Base-by-base conservation (phyloP, 106 monocot genomes). In the Xerophyta viscosa region DNA sequence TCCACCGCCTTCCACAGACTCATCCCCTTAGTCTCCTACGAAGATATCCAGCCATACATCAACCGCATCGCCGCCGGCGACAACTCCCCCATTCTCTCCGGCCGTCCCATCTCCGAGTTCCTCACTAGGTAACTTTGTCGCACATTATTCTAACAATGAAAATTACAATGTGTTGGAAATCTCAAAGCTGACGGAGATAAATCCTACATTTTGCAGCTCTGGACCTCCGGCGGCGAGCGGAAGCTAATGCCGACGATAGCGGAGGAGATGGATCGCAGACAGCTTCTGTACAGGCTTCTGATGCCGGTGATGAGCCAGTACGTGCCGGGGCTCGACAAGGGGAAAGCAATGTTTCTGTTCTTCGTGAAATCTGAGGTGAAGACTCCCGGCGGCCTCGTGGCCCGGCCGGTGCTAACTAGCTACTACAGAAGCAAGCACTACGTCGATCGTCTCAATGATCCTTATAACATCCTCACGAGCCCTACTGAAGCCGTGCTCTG, bases 361-460 rank as follows among this genome's bases (percentile, higher is more conserved):
- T 82, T 82, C 22, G 56, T 77, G n/a, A 82, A 82, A 46, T 52
- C 69, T 1, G 82, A 82, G 55, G 47, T 63, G 53, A 20, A 42
- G 41, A 72, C 76, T 0, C 59, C 59, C n/a, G 61, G 68, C 10
- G 72, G 72, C 14, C 39, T 69, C 8, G 59, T 56, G 1, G 82
- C 77, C 19, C 54, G 77, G 6, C 77, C 82, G 4, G 82, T 82
- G 37, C 69, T 82, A 29, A 82, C 82, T n/a, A 72, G 77, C 65
- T 82, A 82, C 58, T 82, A 82, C 68, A 82, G 72, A 37, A 82
- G 82, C 55, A 58, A 37, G 11, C 71, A 77, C 31, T 82, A 77
- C 60, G 44, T 43, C 11, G 15, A 29, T 46, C 63, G 82, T 13
- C 15, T 53, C 2, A n/a, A 8, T 2, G 69, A 72, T 15, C 59